Percentiles rank a stretch among this genome's conserved stretches.
Evolutionary conservation across 1,284 basidiomycete species (phyloP).

Genomic region (Flammula alnicola): DNA sequence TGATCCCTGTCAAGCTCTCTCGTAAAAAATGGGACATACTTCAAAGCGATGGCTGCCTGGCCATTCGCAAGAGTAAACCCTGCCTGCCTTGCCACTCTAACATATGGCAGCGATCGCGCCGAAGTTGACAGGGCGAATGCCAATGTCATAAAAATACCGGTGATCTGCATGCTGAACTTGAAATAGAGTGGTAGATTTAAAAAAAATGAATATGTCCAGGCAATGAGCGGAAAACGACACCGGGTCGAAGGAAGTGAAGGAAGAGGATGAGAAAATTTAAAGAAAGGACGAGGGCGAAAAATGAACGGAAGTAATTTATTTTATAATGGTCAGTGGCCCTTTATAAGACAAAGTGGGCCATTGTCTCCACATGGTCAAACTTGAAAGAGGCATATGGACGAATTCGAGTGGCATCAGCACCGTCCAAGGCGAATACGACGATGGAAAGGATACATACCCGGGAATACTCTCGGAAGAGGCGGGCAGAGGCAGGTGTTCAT

Average conservation of each 20-base stretch:
- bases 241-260: constrained; percentile 33
- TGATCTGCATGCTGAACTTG: constrained; percentile 31
- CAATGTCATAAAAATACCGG: constrained; percentile 35
- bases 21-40: constrained; percentile 42
- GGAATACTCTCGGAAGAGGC: neutral
- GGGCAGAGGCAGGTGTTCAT: neutral
- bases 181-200: constrained; percentile 7
- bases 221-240: constrained; percentile 34
- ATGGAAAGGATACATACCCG: neutral
- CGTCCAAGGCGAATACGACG: no score
- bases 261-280: constrained; percentile 14
- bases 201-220: constrained; percentile 23
- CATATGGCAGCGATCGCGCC: constrained; percentile 38
- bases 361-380: constrained; percentile 1
- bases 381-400: no score
- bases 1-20: no score
- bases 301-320: neutral
- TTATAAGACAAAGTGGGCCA: neutral
- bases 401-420: no score
- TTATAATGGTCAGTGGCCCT: neutral
- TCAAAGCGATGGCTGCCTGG: constrained; percentile 54
- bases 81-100: constrained; percentile 35
- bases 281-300: neutral
- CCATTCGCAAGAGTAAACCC: constrained; percentile 52
- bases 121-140: constrained; percentile 42